Percentiles rank a stretch among this genome's conserved stretches.
Evolutionary conservation across 441 rosid species (phyloP).

Genomic region (Populus hybrid): DNA sequence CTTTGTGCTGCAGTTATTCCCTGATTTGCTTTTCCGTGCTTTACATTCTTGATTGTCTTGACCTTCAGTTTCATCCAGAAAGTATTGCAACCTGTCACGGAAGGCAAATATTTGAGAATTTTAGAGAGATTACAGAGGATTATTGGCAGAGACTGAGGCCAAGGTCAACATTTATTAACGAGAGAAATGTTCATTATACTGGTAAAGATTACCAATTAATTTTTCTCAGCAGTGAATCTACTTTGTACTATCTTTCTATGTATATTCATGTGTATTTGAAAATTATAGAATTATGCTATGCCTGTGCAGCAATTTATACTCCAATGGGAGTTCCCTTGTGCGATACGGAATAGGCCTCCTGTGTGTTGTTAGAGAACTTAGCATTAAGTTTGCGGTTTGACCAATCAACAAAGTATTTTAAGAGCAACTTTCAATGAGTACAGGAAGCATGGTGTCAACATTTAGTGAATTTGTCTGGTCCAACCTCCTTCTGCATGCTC

Average conservation of each 20-base stretch:
- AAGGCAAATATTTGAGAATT: conserved; percentile 74
- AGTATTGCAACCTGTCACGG: conserved; percentile 90
- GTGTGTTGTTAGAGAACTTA: background rate
- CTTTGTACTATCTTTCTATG: background rate
- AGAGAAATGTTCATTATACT: conserved; percentile 35
- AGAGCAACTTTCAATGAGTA: background rate
- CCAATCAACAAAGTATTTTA: background rate
- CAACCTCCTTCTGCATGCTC: background rate
- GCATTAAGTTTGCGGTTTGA: background rate
- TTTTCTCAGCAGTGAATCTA: conserved; percentile 9
- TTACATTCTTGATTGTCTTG: conserved; percentile 24
- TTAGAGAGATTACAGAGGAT: conserved; percentile 68
- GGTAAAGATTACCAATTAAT: conserved; percentile 43
- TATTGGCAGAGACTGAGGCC: conserved; percentile 48
- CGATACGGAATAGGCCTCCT: background rate
- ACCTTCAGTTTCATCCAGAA: conserved; percentile 90
- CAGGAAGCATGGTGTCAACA: background rate
- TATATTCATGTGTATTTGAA: background rate
- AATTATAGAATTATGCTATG: background rate
- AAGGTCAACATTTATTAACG: conserved; percentile 33
- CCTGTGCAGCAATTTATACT: background rate
- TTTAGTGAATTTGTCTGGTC: background rate
- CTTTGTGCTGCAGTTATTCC: background rate
- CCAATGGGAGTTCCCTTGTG: background rate
- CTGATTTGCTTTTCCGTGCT: conserved; percentile 10